Percentiles rank a stretch among this genome's conserved stretches.
These are phyloP conservation scores for Asterochloris erici DNA, from an alignment of 139 green algal genomes.

Conservation along the genomic window DNA sequence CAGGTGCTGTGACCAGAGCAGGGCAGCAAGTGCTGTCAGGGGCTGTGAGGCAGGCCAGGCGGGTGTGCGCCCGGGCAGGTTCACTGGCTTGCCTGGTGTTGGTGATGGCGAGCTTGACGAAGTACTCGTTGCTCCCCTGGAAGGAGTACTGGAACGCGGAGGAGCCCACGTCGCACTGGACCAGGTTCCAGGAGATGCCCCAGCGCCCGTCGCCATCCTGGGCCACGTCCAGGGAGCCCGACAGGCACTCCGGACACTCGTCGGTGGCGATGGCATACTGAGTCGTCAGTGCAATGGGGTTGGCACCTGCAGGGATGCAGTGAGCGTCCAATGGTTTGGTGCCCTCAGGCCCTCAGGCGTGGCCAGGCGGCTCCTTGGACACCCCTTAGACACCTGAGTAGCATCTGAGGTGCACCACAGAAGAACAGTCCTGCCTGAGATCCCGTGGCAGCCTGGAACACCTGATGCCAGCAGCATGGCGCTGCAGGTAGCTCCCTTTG, in stretches of 20 bases:
- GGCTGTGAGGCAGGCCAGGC: background rate
- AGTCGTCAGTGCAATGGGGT: conserved; percentile 4
- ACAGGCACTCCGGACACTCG: conserved; percentile 26
- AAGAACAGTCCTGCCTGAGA: background rate
- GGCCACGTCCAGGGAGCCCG: conserved; percentile 17
- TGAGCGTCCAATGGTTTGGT: too few species aligned
- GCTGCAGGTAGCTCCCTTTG: too few species aligned
- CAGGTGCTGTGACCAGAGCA: too few species aligned
- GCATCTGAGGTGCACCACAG: background rate
- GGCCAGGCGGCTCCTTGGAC: background rate
- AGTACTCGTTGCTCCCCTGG: conserved; percentile 16
- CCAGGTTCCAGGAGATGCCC: conserved; percentile 19
- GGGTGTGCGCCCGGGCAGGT: background rate
- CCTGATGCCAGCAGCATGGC: background rate
- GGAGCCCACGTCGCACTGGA: conserved; percentile 22
- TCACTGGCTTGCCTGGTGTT: conserved; percentile 15
- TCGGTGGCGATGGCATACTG: conserved; percentile 20
- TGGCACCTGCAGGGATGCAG: background rate
- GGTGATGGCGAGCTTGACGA: conserved; percentile 26
- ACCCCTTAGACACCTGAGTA: background rate
- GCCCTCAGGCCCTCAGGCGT: too few species aligned
- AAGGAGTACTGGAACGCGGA: conserved; percentile 20
- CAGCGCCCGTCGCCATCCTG: conserved; percentile 18
- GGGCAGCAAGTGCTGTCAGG: background rate
- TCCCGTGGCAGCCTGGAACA: background rate